These are phyloP conservation scores for Bombardia bombarda DNA, from an alignment of 495 filamentous ascomycete species.

Conservation along the genomic window DNA sequence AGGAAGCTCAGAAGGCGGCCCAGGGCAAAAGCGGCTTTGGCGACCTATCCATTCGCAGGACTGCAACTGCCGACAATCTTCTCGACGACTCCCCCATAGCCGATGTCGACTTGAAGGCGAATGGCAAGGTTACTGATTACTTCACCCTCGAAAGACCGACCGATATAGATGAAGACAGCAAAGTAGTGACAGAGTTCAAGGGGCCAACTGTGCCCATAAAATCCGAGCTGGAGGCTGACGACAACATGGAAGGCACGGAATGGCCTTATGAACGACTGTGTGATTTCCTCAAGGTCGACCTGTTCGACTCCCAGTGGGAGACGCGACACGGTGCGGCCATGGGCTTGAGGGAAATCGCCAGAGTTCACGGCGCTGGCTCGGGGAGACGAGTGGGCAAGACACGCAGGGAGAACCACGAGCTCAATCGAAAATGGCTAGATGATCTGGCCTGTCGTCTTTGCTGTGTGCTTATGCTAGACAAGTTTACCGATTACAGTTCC, in stretches of 20 bases:
- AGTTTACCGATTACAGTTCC: slow-evolving; percentile 95
- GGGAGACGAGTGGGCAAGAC: slow-evolving; percentile 66
- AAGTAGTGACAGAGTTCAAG: slow-evolving; percentile 94
- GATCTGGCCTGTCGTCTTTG: slow-evolving; percentile 87
- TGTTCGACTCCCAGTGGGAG: slow-evolving; percentile 94
- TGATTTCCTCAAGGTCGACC: slow-evolving; percentile 83
- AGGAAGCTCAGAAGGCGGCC: slow-evolving; percentile 72
- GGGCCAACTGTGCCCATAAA: slow-evolving; percentile 57
- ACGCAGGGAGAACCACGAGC: slow-evolving; percentile 62
- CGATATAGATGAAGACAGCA: slow-evolving; percentile 75
- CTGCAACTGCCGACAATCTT: slow-evolving; percentile 43
- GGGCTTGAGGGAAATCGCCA: slow-evolving; percentile 84
- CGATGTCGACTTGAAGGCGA: slow-evolving; percentile 53
- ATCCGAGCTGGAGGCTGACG: slow-evolving; percentile 58
- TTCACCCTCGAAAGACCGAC: slow-evolving; percentile 71
- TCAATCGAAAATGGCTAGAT: slow-evolving; percentile 82
- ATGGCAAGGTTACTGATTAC: slow-evolving; percentile 75
- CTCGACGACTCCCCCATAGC: slow-evolving; percentile 52
- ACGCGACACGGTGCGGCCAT: slow-evolving; percentile 95
- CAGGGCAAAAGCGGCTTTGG: slow-evolving; percentile 65
- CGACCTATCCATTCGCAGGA: slow-evolving; percentile 67
- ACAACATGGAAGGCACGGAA: slow-evolving; percentile 68
- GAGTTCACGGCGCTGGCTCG: slow-evolving; percentile 88
- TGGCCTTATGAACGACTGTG: slow-evolving; percentile 94
- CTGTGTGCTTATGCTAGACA: slow-evolving; percentile 93